Evolutionary conservation across 768 basidiomycete genomes (phyloP).

Genomic region (Boletales sp.): DNA sequence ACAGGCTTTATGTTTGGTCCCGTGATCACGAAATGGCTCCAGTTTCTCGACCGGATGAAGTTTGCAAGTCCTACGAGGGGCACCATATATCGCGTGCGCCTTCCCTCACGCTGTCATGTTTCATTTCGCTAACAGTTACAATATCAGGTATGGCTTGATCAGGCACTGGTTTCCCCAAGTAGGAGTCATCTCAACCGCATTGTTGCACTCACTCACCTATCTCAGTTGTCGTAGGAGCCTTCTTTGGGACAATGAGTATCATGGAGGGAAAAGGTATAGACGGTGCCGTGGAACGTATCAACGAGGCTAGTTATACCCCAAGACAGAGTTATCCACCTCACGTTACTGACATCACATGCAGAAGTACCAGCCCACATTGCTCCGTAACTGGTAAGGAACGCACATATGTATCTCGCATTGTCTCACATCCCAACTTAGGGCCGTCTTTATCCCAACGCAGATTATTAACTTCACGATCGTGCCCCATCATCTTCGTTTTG

Average conservation of each 20-base stretch:
- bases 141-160: constrained; percentile 74
- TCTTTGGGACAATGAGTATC: constrained; percentile 75
- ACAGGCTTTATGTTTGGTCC: constrained; percentile 76
- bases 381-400: constrained; percentile 65
- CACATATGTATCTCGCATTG: neutral
- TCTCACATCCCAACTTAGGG: constrained; percentile 36
- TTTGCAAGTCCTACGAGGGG: constrained; percentile 59
- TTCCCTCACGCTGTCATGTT: neutral
- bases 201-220: constrained; percentile 2
- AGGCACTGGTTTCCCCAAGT: constrained; percentile 73
- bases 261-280: constrained; percentile 67
- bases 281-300: constrained; percentile 48
- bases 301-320: constrained; percentile 23
- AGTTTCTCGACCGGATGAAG: constrained; percentile 64
- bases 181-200: constrained; percentile 7
- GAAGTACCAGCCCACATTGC: constrained; percentile 69
- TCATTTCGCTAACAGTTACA: neutral
- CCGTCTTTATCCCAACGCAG: constrained; percentile 74
- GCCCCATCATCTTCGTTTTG: constrained; percentile 73
- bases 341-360: constrained; percentile 25
- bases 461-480: constrained; percentile 75
- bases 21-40: constrained; percentile 78
- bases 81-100: constrained; percentile 57
- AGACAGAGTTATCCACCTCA: neutral
- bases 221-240: constrained; percentile 44